A percentile compares a stretch with the other conserved stretches of the same genome.
Conservation (phyloP, 768 basidiomycete species). For the Amanita muscaria region DNA sequence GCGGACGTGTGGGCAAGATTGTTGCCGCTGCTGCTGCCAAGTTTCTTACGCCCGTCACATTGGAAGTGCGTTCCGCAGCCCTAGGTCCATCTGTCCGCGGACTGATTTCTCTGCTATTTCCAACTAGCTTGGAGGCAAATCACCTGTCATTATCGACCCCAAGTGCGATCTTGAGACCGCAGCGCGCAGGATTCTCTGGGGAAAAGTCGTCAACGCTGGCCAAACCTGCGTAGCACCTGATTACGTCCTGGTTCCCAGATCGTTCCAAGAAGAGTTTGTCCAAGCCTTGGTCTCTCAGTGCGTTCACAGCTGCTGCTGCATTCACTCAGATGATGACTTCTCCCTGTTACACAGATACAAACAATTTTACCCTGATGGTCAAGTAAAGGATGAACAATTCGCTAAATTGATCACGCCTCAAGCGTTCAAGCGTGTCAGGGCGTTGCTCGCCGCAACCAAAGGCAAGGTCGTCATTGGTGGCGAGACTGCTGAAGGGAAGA, state of each 20-base stretch:
- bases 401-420: constrained; percentile 42
- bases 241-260: constrained; percentile 40
- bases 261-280: constrained; percentile 37
- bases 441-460: constrained; percentile 4
- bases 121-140: constrained; percentile 41
- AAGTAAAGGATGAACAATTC: constrained; percentile 34
- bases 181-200: constrained; percentile 73
- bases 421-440: constrained; percentile 32
- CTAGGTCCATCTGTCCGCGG: too few relatives aligned
- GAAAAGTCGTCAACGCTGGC: constrained; percentile 71
- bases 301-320: constrained; percentile 2
- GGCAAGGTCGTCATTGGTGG: constrained; percentile 8
- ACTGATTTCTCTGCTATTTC: not conserved
- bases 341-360: constrained; percentile 29
- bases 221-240: constrained; percentile 66
- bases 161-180: constrained; percentile 55
- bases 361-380: constrained; percentile 47
- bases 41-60: constrained; percentile 56
- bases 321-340: not conserved
- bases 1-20: constrained; percentile 52
- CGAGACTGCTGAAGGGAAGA: constrained; percentile 5
- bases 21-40: constrained; percentile 72
- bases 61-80: constrained; percentile 24
- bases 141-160: constrained; percentile 67
- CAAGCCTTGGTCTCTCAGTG: constrained; percentile 36